Percentiles rank a stretch among this genome's conserved stretches.
These are phyloP conservation scores for Parastagonospora avenae DNA, from an alignment of 2,329 filamentous ascomycete species.

Conservation along the genomic window DNA sequence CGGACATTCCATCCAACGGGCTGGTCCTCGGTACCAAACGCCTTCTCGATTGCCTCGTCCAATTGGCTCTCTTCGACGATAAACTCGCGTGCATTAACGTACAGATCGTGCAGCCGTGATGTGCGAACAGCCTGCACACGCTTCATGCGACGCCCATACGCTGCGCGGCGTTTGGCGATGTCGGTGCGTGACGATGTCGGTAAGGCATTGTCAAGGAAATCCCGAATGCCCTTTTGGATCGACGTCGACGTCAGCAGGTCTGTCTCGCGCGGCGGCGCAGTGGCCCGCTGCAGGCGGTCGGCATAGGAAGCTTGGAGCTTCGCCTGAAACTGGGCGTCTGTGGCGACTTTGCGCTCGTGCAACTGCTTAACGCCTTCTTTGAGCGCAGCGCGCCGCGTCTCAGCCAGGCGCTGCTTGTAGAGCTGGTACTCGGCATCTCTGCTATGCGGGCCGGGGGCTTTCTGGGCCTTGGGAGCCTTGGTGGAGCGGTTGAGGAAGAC, in stretches of 20 bases:
- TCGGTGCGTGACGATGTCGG: conserved; percentile 31
- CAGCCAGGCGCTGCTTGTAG: conserved; percentile 78
- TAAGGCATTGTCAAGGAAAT: conserved; percentile 40
- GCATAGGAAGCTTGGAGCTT: conserved; percentile 45
- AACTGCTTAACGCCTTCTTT: conserved; percentile 72
- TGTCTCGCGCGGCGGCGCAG: conserved; percentile 73
- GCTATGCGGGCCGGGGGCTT: conserved; percentile 39
- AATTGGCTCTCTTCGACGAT: conserved; percentile 84
- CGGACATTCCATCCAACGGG: conserved; percentile 48
- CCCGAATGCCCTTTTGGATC: conserved; percentile 36
- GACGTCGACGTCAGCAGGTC: conserved; percentile 41
- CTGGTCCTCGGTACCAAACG: conserved; percentile 69
- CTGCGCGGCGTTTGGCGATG: conserved; percentile 34
- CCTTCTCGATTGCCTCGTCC: conserved; percentile 70
- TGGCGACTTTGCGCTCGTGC: conserved; percentile 52
- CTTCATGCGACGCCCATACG: conserved; percentile 50
- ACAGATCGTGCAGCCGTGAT: conserved; percentile 81
- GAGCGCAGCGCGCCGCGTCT: conserved; percentile 72
- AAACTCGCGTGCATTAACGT: conserved; percentile 85
- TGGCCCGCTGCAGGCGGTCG: conserved; percentile 57
- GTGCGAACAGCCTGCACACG: conserved; percentile 65
- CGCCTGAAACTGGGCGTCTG: conserved; percentile 26
- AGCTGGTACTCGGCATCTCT: conserved; percentile 56
- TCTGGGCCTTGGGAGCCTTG: conserved; percentile 55
- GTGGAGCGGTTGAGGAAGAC: conserved; percentile 67